Evolutionary conservation across 305 asterid genomes (phyloP).

Genomic region (Fraxinus albicans): DNA sequence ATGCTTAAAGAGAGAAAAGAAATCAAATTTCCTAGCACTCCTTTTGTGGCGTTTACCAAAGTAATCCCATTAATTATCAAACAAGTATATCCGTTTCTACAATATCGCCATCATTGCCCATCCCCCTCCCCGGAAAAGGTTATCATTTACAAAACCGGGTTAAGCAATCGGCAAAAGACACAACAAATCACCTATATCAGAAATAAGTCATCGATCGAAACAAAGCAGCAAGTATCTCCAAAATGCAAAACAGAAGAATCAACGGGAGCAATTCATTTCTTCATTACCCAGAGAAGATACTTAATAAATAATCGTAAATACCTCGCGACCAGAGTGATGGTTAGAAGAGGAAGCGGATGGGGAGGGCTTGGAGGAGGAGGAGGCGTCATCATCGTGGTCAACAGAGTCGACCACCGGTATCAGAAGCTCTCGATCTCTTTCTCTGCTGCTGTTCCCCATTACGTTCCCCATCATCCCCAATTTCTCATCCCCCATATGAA

Average conservation of each 20-base stretch:
- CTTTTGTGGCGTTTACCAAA: not conserved
- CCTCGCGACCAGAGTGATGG: constrained; percentile 77
- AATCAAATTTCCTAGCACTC: not conserved
- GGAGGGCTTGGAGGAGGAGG: constrained; percentile 46
- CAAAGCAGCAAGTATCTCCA: not conserved
- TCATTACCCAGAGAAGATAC: not conserved
- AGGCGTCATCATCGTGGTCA: constrained; percentile 41
- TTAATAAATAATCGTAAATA: constrained; percentile 6
- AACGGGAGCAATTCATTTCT: not conserved
- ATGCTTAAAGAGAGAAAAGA: not conserved
- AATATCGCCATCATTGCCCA: not conserved
- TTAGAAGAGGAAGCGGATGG: constrained; percentile 60
- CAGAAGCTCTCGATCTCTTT: constrained; percentile 88
- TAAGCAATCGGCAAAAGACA: not conserved
- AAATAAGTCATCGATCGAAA: not conserved
- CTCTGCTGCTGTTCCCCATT: constrained; percentile 53
- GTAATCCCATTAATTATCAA: not conserved
- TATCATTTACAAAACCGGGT: not conserved
- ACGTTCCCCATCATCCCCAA: constrained; percentile 31
- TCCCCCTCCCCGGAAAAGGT: not conserved
- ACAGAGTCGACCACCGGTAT: constrained; percentile 71
- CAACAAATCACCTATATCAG: not conserved
- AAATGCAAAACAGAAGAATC: not conserved
- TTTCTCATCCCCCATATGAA: constrained; percentile 69
- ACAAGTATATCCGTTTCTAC: not conserved